A percentile compares a stretch with the other conserved stretches of the same genome.
These are phyloP conservation scores for Aspergillus texensis DNA, from an alignment of 2,329 filamentous ascomycete species.

Conservation along the genomic window DNA sequence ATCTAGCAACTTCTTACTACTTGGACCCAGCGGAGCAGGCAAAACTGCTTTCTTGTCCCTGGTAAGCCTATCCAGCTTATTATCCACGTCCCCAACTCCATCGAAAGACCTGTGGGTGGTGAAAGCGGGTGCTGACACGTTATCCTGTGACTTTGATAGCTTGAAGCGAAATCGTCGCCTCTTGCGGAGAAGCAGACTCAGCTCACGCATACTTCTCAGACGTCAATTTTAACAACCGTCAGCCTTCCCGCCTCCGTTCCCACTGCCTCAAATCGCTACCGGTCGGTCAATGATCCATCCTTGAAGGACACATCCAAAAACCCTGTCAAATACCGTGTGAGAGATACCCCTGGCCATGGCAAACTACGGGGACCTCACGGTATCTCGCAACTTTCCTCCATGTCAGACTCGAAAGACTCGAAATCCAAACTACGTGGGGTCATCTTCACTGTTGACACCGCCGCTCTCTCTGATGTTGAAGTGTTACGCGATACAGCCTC, in stretches of 20 bases:
- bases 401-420: constrained; percentile 35
- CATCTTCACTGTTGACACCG: constrained; percentile 87
- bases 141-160: constrained; percentile 28
- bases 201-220: constrained; percentile 65
- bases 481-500: constrained; percentile 71
- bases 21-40: constrained; percentile 79
- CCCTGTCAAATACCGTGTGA: constrained; percentile 42
- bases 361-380: constrained; percentile 74
- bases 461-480: constrained; percentile 55
- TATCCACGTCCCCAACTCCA: no score
- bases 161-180: constrained; percentile 48
- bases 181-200: constrained; percentile 37
- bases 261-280: constrained; percentile 63
- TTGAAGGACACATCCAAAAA: constrained; percentile 56
- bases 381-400: constrained; percentile 41
- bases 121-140: not conserved
- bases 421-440: constrained; percentile 64
- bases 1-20: constrained; percentile 72
- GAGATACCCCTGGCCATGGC: constrained; percentile 90
- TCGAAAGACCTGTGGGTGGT: not conserved
- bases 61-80: constrained; percentile 46
- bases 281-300: constrained; percentile 66
- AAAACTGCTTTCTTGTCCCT: constrained; percentile 89
- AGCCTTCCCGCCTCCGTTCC: constrained; percentile 56
- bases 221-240: constrained; percentile 59